Evolutionary conservation across 2,329 filamentous ascomycete genomes (phyloP).

Genomic region (Clathrospora elynae): DNA sequence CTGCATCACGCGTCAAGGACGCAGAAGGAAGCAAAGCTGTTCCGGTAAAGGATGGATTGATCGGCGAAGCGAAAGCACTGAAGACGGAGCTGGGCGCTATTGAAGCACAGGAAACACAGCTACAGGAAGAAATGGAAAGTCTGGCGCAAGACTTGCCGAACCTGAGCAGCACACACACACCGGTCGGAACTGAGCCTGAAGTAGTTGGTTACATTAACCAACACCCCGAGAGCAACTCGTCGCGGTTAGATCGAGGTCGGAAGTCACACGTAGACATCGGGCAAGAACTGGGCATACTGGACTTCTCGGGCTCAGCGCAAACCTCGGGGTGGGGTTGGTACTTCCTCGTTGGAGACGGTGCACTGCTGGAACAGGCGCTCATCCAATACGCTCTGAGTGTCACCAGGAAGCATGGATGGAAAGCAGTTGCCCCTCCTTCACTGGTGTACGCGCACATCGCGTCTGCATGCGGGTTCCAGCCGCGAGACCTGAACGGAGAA

Average conservation of each 20-base stretch:
- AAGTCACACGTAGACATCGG: constrained; percentile 87
- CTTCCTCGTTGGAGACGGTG: constrained; percentile 88
- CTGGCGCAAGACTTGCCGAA: constrained; percentile 85
- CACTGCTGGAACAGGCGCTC: constrained; percentile 91
- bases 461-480: constrained; percentile 90
- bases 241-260: constrained; percentile 57
- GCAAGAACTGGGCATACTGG: constrained; percentile 81
- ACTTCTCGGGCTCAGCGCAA: constrained; percentile 81
- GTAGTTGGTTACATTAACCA: constrained; percentile 81
- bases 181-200: constrained; percentile 67
- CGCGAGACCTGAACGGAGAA: constrained; percentile 86
- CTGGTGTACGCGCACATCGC: constrained; percentile 93
- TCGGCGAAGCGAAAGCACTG: constrained; percentile 67
- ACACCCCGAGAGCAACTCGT: constrained; percentile 54
- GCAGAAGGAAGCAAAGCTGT: constrained; percentile 44
- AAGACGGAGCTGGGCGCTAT: constrained; percentile 67
- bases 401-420: constrained; percentile 76
- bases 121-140: constrained; percentile 69
- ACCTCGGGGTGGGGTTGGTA: constrained; percentile 98
- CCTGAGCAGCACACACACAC: constrained; percentile 77
- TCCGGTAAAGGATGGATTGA: constrained; percentile 56
- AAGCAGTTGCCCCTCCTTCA: constrained; percentile 79
- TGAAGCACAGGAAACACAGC: constrained; percentile 64
- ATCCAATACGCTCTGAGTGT: constrained; percentile 81
- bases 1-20: constrained; percentile 35